Percentiles rank a stretch among this genome's conserved stretches.
phyloP scores from a whole-genome alignment of 1,284 basidiomycete genomes.

The Tilletia horrida region DNA sequence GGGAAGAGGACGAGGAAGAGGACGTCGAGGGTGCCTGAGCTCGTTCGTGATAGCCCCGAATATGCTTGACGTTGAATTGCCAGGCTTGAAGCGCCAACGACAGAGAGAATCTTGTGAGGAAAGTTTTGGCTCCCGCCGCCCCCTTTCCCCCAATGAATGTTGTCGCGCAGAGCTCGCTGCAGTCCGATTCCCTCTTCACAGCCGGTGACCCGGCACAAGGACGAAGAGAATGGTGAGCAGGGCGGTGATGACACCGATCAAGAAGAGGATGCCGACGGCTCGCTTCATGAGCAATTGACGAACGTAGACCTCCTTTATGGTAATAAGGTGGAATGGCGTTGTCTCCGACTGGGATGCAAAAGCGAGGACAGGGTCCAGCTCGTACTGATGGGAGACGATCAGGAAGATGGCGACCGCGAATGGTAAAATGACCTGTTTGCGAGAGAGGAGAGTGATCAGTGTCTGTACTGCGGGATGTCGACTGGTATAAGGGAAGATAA shows the following conservation, averaged over 20 bases:
- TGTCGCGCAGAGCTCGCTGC: neutral
- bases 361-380: constrained; percentile 77
- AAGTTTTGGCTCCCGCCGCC: too few relatives aligned
- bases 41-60: too few relatives aligned
- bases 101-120: too few relatives aligned
- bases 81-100: too few relatives aligned
- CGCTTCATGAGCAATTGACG: constrained; percentile 79
- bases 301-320: constrained; percentile 86
- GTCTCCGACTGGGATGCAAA: constrained; percentile 56
- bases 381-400: constrained; percentile 90
- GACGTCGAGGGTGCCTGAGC: neutral
- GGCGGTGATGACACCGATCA: constrained; percentile 68
- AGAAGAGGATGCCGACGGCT: constrained; percentile 70
- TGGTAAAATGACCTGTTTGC: constrained; percentile 77
- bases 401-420: constrained; percentile 85
- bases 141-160: too few relatives aligned
- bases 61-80: too few relatives aligned
- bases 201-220: constrained; percentile 82
- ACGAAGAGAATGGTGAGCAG: constrained; percentile 82
- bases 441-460: constrained; percentile 16
- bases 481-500: neutral
- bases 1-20: too few relatives aligned
- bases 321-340: constrained; percentile 82
- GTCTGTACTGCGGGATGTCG: neutral
- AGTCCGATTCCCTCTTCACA: constrained; percentile 57